phyloP scores from a whole-genome alignment of 768 basidiomycete genomes.

The Pleurotus ostreatus region DNA sequence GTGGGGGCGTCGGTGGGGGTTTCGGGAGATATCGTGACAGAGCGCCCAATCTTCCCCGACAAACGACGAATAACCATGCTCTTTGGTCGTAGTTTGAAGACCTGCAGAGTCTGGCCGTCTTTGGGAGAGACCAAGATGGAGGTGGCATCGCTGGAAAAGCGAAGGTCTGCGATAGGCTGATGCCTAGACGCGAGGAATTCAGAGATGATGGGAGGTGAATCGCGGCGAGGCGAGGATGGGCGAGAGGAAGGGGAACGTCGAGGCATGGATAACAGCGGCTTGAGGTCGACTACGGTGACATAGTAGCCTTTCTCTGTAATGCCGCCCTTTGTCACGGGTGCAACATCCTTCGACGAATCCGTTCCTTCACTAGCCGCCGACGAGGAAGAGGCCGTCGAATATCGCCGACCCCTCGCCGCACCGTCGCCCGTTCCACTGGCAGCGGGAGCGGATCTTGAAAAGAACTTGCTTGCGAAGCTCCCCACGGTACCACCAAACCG shows the following conservation, averaged over 20 bases:
- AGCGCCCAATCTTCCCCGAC: neutral
- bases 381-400: slow-evolving; percentile 14
- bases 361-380: neutral
- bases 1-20: neutral
- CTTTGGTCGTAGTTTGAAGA: slow-evolving; percentile 37
- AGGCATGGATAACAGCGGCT: slow-evolving; percentile 15
- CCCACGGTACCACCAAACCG: slow-evolving; percentile 16
- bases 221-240: neutral
- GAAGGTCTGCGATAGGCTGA: slow-evolving; percentile 41
- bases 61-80: slow-evolving; percentile 9
- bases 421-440: slow-evolving; percentile 16
- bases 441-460: slow-evolving; percentile 63
- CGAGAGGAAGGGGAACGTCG: neutral
- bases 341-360: slow-evolving; percentile 15
- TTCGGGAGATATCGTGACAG: neutral
- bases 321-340: slow-evolving; percentile 14
- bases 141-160: slow-evolving; percentile 53
- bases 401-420: slow-evolving; percentile 17
- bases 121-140: slow-evolving; percentile 43
- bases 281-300: slow-evolving; percentile 57
- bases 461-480: slow-evolving; percentile 36
- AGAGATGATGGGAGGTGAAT: slow-evolving; percentile 28
- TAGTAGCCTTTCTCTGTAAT: slow-evolving; percentile 31
- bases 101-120: slow-evolving; percentile 51
- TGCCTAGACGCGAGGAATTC: slow-evolving; percentile 47